Evolutionary conservation across 192 early-diverging fungal genomes (phyloP).

Genomic region (Spizellomyces sp.): DNA sequence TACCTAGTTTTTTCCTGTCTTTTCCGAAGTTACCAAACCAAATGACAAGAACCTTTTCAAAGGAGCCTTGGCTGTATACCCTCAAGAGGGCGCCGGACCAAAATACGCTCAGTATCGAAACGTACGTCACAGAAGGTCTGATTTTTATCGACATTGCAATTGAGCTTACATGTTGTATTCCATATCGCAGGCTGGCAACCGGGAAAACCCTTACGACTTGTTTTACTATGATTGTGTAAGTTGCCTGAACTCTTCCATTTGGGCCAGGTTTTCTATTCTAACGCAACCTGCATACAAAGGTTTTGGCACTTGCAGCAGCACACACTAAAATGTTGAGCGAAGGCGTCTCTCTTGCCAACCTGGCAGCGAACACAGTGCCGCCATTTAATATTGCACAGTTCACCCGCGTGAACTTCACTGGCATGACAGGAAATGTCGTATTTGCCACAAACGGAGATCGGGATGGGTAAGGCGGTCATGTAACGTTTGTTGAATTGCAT

Average conservation of each 20-base stretch:
- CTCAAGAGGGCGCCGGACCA: not conserved
- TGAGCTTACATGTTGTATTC: too few relatives aligned
- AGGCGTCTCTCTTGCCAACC: not conserved
- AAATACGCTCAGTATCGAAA: not conserved
- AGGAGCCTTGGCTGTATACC: not conserved
- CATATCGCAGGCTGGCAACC: not conserved
- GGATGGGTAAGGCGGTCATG: not conserved
- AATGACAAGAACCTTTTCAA: not conserved
- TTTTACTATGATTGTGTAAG: conserved; percentile 1
- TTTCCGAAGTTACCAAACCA: too few relatives aligned
- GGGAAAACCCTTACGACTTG: not conserved
- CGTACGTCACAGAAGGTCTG: too few relatives aligned
- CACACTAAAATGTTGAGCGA: not conserved
- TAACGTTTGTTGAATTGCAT: too few relatives aligned
- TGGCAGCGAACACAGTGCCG: not conserved
- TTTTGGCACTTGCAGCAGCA: not conserved
- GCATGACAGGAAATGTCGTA: not conserved
- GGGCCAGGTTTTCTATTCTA: too few relatives aligned
- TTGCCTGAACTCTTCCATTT: too few relatives aligned
- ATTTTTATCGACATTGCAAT: too few relatives aligned
- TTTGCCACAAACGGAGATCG: not conserved
- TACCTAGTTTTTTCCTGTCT: too few relatives aligned
- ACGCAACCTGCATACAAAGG: too few relatives aligned
- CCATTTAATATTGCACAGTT: not conserved
- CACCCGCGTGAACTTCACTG: not conserved